Conservation (phyloP, 2,329 filamentous ascomycete species). For the Aspergillus japonicus region DNA sequence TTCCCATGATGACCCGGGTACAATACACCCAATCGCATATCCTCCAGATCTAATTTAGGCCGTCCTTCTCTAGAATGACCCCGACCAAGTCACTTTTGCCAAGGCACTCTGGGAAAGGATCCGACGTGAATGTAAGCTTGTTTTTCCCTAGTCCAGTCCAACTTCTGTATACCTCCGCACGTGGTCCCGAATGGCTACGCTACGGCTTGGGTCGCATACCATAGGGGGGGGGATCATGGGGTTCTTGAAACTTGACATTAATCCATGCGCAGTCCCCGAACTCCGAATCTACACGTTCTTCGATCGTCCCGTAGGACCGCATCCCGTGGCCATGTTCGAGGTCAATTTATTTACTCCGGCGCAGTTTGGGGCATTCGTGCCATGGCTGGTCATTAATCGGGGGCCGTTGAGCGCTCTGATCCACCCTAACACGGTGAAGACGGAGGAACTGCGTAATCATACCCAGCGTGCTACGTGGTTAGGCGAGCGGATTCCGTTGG, state of each 20-base stretch:
- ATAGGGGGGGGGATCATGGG: neutral
- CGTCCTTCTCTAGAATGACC: constrained; percentile 49
- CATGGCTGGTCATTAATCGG: constrained; percentile 79
- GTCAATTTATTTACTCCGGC: constrained; percentile 82
- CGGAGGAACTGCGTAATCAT: constrained; percentile 54
- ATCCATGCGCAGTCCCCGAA: constrained; percentile 66
- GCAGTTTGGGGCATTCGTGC: constrained; percentile 84
- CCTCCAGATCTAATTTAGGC: neutral
- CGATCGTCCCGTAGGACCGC: constrained; percentile 76
- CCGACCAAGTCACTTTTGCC: constrained; percentile 65
- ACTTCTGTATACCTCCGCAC: neutral
- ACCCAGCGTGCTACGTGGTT: constrained; percentile 47
- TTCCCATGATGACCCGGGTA: neutral
- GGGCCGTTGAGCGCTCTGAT: constrained; percentile 76
- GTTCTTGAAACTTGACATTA: neutral
- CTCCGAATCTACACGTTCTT: constrained; percentile 77
- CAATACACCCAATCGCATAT: neutral
- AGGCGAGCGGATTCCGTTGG: constrained; percentile 47
- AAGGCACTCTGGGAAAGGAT: constrained; percentile 74
- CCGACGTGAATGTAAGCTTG: constrained; percentile 67
- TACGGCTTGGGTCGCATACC: neutral
- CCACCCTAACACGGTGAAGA: constrained; percentile 69
- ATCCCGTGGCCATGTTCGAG: constrained; percentile 86
- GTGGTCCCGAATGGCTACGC: neutral
- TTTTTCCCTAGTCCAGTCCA: neutral